Evolutionary conservation across 257 asterid species (phyloP), one percentile per base, ranked within the genome.

Genomic region (Apocynum venetum): DNA sequence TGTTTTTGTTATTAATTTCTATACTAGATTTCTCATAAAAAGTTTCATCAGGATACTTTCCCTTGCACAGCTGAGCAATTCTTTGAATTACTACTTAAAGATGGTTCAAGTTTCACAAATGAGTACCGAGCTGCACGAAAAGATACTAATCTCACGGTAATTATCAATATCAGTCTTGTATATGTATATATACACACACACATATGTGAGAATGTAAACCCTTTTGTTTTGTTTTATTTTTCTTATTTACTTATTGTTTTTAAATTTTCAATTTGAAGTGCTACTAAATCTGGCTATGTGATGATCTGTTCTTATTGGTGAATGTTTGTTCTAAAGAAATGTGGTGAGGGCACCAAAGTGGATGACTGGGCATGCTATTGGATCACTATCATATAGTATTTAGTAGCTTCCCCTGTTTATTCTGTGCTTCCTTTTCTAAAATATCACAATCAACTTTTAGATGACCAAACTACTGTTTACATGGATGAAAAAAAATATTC

Each of bases 61-160:
- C 94, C 97, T 36, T 96, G 95, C 90, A 90, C 91, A 5, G 91
- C 91, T 47, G 98, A 93, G 84, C 92, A 96, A 81, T 91, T 87
- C 83, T 93, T 90, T 89, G 87, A 87, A 73, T 82, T 89, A 78
- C 72, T 96, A 56, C 72, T 96, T 76, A 91, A 87, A 74, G 98
- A 91, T 84, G 92, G 86, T 77, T 96, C 99, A 79, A 83, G 86
- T 76, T 96, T 93, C 87, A 90, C 90, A 41, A 86, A 82, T 68
- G 97, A 96, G 78, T 91, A 90, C 83, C 94, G 91, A 72, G 81
- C 88, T 70, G 83, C 80, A 51, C 86, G 96, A 72, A 96, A 91
- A 85, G 96, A 96, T 87, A 78, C 89, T 77, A 91, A 91, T 88
- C 90, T 96, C 72, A 74, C 69, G 11, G 99, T 95, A 19, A 40